A percentile compares a stretch with the other conserved stretches of the same genome.
phyloP scores from a whole-genome alignment of 345 rosid genomes.

The Combretum micranthum region DNA sequence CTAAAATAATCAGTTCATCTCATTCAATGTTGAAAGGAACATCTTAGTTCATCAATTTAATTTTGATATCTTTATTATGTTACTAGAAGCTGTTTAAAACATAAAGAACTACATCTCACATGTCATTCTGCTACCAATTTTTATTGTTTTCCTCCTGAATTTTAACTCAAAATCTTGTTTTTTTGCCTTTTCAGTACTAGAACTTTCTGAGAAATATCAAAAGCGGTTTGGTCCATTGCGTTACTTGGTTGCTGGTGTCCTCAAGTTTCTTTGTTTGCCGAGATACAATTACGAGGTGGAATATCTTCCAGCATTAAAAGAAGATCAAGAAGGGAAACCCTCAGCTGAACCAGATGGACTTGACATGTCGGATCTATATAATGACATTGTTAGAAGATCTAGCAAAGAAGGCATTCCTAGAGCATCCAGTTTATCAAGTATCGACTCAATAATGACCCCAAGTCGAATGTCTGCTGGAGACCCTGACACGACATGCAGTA shows the following conservation, averaged over 20 bases:
- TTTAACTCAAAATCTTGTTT: neutral
- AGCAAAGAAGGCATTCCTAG: slow-evolving; percentile 79
- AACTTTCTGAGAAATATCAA: slow-evolving; percentile 90
- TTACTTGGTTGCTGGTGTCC: slow-evolving; percentile 92
- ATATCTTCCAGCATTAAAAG: slow-evolving; percentile 79
- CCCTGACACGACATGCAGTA: slow-evolving; percentile 56
- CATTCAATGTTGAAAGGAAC: too few species aligned
- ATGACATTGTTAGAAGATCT: slow-evolving; percentile 79
- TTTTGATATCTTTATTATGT: too few species aligned
- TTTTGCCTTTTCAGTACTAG: slow-evolving; percentile 56
- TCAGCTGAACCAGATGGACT: slow-evolving; percentile 42
- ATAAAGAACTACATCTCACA: too few species aligned
- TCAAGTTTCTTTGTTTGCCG: slow-evolving; percentile 94
- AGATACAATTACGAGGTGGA: slow-evolving; percentile 91
- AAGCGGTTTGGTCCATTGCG: slow-evolving; percentile 95
- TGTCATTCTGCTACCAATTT: too few species aligned
- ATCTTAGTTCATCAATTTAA: too few species aligned
- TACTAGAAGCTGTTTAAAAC: too few species aligned
- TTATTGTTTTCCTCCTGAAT: too few species aligned
- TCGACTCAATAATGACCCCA: slow-evolving; percentile 91
- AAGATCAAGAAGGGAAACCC: slow-evolving; percentile 50
- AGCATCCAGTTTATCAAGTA: slow-evolving; percentile 95
- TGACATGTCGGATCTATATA: slow-evolving; percentile 75
- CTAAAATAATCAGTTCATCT: too few species aligned
- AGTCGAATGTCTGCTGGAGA: slow-evolving; percentile 75